phyloP scores from a whole-genome alignment of 305 asterid species.

The Fraxinus platypoda region DNA sequence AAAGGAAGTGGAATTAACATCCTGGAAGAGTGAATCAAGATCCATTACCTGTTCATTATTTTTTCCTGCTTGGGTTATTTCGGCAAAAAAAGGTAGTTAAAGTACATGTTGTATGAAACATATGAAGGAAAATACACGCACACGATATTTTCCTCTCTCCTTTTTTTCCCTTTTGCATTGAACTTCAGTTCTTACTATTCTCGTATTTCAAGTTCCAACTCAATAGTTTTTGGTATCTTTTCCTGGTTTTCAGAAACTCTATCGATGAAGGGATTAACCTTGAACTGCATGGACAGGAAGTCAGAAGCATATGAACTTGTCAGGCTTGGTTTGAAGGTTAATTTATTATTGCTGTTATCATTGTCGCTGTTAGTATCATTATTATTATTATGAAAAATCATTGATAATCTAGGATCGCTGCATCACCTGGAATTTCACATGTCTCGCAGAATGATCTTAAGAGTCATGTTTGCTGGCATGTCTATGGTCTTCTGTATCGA shows the following conservation, averaged over 20 bases:
- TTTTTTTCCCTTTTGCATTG: background rate
- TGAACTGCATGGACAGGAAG: constrained; percentile 98
- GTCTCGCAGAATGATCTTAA: constrained; percentile 92
- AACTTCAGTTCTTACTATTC: background rate
- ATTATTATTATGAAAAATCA: constrained; percentile 5
- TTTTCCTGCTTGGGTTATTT: background rate
- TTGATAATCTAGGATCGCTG: background rate
- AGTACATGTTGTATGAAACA: background rate
- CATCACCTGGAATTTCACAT: constrained; percentile 30
- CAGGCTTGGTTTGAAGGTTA: constrained; percentile 78
- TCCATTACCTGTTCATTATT: background rate
- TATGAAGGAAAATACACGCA: background rate
- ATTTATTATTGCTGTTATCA: background rate
- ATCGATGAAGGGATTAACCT: constrained; percentile 94
- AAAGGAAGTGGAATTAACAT: background rate
- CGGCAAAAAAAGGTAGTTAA: constrained; percentile 2
- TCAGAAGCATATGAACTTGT: constrained; percentile 98
- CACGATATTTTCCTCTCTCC: background rate
- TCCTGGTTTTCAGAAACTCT: constrained; percentile 69
- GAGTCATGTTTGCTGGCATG: constrained; percentile 99
- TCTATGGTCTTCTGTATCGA: constrained; percentile 90
- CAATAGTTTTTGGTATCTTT: constrained; percentile 28
- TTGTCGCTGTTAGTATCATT: background rate
- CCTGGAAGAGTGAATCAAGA: background rate
- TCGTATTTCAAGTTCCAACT: background rate